Evolutionary conservation across 2,329 filamentous ascomycete genomes (phyloP), one percentile per base, ranked within the genome.

Genomic region (Fusarium guadeloupense): DNA sequence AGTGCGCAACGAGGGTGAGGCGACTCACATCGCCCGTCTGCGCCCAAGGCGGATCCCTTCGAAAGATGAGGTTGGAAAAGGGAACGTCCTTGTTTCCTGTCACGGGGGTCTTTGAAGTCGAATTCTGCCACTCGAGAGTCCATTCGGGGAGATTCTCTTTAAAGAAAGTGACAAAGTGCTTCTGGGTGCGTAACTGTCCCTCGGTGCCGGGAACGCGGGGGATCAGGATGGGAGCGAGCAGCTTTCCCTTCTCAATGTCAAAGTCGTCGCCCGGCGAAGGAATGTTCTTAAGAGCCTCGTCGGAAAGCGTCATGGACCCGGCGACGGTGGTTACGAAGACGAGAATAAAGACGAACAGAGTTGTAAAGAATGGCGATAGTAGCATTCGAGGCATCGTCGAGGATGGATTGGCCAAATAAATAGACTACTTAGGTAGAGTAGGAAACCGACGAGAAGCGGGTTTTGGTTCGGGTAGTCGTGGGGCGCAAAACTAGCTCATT

Each of bases 1-100:
- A 98, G 74, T 99, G 95, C 34, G 95, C 95, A 7, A 94, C 95
- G 49, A 99, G 82, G 13, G 92, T 94, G 71, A 98, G 78, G 42
- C 93, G 81, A 35, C 89, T 88, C 3, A 95, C 88, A 66, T 97
- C 89, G 1, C 93, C 94, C 0, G 79, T 75, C 6, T 82, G 77
- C 1, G 88, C 81, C 86, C 92, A 95, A 2, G 95, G 95, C 44
- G 95, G 95, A 75, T 98, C 94, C 48, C 93, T 86, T 30, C 87
- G 89, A 53, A 94, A 88, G 57, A 98, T 90, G 52, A 98, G 81
- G 72, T 97, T 99, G 48, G 85, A 81, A 74, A 99, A 98, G 0
- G 92, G 92, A 1, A 98, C 80, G 7, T 91, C 82, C 49, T 82
- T 81, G 54, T 87, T 81, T 6, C 88, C 87, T 0, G 90, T 91